Conservation (phyloP, 148 eudicot species). For the Rhododendron vialii region DNA sequence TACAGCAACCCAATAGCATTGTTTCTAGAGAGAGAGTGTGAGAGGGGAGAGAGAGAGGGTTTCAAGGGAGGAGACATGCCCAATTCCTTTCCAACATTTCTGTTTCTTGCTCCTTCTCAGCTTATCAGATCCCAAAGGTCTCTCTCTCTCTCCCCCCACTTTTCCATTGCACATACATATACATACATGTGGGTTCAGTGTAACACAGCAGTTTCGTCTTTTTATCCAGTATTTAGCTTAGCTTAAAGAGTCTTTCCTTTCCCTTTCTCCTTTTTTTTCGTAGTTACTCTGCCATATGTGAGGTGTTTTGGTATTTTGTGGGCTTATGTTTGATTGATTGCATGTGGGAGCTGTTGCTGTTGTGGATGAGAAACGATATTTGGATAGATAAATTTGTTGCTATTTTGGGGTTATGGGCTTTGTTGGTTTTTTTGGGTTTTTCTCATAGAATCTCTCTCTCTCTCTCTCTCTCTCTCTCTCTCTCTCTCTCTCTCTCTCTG, state of each 20-base stretch:
- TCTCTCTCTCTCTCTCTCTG: neutral
- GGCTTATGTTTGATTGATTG: slow-evolving; percentile 18
- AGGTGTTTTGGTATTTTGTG: neutral
- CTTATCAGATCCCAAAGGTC: slow-evolving; percentile 46
- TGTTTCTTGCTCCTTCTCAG: slow-evolving; percentile 42
- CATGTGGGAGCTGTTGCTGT: slow-evolving; percentile 25
- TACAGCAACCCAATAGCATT: neutral
- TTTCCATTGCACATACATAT: neutral
- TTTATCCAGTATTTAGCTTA: neutral
- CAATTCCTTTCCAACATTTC: slow-evolving; percentile 53
- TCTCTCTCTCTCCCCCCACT: neutral
- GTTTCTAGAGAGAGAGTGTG: slow-evolving; percentile 16
- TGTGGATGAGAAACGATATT: neutral
- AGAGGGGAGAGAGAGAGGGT: neutral
- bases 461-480: neutral
- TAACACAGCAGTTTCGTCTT: neutral
- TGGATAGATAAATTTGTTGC: neutral
- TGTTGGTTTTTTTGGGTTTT: neutral
- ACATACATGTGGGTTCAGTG: neutral
- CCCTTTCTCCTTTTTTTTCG: neutral
- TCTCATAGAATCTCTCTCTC: neutral
- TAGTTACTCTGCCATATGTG: neutral
- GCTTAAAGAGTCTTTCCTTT: neutral
- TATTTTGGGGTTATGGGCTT: neutral
- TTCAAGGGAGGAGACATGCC: slow-evolving; percentile 55